Percentiles rank a stretch among this genome's conserved stretches.
These are phyloP conservation scores for Vigna nakashimae DNA, from an alignment of 306 rosid genomes.

Conservation along the genomic window DNA sequence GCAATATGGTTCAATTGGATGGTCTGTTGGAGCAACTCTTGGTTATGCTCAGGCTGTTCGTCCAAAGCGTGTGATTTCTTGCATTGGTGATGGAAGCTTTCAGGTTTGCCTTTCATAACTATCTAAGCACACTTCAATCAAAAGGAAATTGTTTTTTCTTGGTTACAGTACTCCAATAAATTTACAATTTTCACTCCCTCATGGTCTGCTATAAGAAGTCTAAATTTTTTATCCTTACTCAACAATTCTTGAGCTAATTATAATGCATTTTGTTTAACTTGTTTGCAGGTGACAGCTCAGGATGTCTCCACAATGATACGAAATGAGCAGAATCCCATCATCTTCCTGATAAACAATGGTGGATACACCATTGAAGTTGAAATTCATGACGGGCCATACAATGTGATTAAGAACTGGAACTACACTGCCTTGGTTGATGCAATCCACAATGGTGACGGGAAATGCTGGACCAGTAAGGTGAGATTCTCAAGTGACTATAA, in stretches of 20 bases:
- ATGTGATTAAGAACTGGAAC: constrained; percentile 76
- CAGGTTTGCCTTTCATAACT: constrained; percentile 53
- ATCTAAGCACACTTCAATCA: neutral
- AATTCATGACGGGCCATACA: constrained; percentile 76
- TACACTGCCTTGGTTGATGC: constrained; percentile 70
- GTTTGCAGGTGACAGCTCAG: constrained; percentile 64
- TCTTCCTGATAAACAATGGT: constrained; percentile 74
- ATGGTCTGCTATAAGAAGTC: no score
- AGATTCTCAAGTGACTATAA: constrained; percentile 1
- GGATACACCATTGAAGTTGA: constrained; percentile 79
- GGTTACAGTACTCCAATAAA: no score
- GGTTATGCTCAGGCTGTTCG: constrained; percentile 73
- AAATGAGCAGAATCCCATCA: constrained; percentile 57
- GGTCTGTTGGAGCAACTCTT: constrained; percentile 78
- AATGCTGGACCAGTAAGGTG: constrained; percentile 87
- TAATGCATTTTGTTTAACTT: neutral
- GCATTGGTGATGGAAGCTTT: constrained; percentile 76
- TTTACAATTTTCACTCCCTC: no score
- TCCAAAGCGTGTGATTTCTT: constrained; percentile 61
- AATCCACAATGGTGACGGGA: constrained; percentile 72
- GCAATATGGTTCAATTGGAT: constrained; percentile 77
- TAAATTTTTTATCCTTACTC: neutral
- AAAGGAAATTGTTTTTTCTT: neutral
- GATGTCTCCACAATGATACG: constrained; percentile 75
- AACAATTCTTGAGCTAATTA: neutral